Conservation (phyloP, 768 basidiomycete species). For the Boletus insuetus region DNA sequence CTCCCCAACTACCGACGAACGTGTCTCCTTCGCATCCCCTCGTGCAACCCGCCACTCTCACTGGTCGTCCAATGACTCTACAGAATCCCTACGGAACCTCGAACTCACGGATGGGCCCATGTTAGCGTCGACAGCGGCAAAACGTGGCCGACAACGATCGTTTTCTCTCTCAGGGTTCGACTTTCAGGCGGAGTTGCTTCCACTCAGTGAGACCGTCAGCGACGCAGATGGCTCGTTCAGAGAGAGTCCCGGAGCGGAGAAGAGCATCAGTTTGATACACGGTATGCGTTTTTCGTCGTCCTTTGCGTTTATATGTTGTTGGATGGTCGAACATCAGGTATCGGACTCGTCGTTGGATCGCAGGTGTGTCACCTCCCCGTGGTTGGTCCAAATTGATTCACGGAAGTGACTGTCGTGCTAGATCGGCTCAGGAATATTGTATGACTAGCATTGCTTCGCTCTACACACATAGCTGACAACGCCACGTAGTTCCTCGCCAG, state of each 20-base stretch:
- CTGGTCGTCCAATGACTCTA: slow-evolving; percentile 46
- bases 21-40: slow-evolving; percentile 4
- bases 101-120: slow-evolving; percentile 70
- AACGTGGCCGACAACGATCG: slow-evolving; percentile 43
- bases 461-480: background rate
- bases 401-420: slow-evolving; percentile 26
- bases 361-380: slow-evolving; percentile 47
- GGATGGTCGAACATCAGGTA: slow-evolving; percentile 45
- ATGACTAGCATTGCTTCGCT: slow-evolving; percentile 30
- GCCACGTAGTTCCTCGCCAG: slow-evolving; percentile 75
- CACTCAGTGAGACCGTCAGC: slow-evolving; percentile 72
- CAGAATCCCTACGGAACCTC: slow-evolving; percentile 72
- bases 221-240: slow-evolving; percentile 55
- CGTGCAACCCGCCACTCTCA: background rate
- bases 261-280: slow-evolving; percentile 72
- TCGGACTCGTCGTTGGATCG: slow-evolving; percentile 79
- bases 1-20: slow-evolving; percentile 14
- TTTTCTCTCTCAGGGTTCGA: slow-evolving; percentile 77
- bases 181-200: slow-evolving; percentile 74
- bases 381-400: background rate
- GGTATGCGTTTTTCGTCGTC: slow-evolving; percentile 43
- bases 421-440: slow-evolving; percentile 97
- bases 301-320: background rate
- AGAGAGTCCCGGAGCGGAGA: slow-evolving; percentile 60
- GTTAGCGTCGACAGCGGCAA: slow-evolving; percentile 12